Evolutionary conservation across 2,329 filamentous ascomycete species (phyloP).

Genomic region (Fusarium sp.): DNA sequence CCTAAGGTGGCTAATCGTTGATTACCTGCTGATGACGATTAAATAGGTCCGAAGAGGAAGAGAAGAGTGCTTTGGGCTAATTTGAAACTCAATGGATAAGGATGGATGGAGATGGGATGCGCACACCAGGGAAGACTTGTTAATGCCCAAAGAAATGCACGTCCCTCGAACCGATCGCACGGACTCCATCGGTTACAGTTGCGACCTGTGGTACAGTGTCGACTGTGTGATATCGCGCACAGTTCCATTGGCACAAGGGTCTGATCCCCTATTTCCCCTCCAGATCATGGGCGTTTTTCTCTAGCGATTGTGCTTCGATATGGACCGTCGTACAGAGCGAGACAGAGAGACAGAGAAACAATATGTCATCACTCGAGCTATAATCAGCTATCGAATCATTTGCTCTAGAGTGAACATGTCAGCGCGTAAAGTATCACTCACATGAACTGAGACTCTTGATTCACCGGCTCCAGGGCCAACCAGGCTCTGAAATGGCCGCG

Average conservation of each 20-base stretch:
- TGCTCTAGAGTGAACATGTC: neutral
- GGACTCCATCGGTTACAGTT: constrained; percentile 26
- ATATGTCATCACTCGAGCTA: neutral
- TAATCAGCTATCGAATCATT: constrained; percentile 2
- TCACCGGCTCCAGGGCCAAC: constrained; percentile 27
- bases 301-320: neutral
- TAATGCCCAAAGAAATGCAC: constrained; percentile 40
- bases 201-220: constrained; percentile 28
- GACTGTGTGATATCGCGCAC: constrained; percentile 16
- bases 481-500: constrained; percentile 20
- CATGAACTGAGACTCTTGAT: constrained; percentile 23
- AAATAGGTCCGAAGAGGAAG: constrained; percentile 7
- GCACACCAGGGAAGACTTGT: constrained; percentile 10
- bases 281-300: constrained; percentile 6
- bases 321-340: neutral
- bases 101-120: constrained; percentile 5
- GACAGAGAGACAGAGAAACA: neutral
- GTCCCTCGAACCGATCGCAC: constrained; percentile 31
- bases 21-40: neutral
- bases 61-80: constrained; percentile 35
- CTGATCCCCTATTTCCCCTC: constrained; percentile 34
- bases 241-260: constrained; percentile 15
- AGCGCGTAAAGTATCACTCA: constrained; percentile 31
- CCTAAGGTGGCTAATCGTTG: neutral
- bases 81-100: constrained; percentile 46